Conservation (phyloP, 306 rosid species). For the Prunus kanzakura region DNA sequence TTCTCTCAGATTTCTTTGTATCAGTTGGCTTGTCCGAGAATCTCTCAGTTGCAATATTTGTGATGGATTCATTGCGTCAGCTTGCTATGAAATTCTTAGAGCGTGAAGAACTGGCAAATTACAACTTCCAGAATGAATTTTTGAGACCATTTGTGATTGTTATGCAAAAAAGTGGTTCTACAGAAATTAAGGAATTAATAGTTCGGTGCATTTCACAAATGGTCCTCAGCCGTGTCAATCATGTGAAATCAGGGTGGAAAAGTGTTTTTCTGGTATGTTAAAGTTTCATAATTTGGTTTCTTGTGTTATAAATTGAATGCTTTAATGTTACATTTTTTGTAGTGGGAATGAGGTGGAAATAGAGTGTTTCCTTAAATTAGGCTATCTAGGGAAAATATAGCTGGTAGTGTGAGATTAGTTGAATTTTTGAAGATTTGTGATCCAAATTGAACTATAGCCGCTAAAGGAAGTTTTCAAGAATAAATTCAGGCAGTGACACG, state of each 20-base stretch:
- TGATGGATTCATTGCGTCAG: conserved; percentile 97
- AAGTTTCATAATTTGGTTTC: neutral
- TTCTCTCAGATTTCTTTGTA: conserved; percentile 97
- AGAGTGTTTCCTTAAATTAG: neutral
- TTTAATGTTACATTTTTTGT: too few species aligned
- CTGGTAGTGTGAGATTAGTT: neutral
- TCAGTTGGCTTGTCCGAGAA: conserved; percentile 95
- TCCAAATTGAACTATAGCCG: neutral
- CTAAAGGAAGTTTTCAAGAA: neutral
- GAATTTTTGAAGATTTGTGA: neutral
- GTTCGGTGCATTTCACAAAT: conserved; percentile 98
- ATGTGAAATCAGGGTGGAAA: conserved; percentile 99
- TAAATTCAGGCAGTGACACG: neutral
- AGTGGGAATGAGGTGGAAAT: neutral
- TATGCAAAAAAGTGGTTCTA: conserved; percentile 84
- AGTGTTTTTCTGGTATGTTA: conserved; percentile 90
- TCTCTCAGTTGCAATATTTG: conserved; percentile 97
- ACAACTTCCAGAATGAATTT: conserved; percentile 97
- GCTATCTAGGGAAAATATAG: neutral
- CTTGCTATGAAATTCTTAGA: conserved; percentile 98
- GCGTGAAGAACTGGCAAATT: conserved; percentile 98
- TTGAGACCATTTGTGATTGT: conserved; percentile 96
- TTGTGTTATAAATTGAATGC: neutral
- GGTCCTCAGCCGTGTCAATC: conserved; percentile 96
- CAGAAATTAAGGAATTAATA: conserved; percentile 92